Evolutionary conservation across 805 yeast species (phyloP), one percentile per base, ranked within the genome.

Genomic region (Saturnispora diversa): DNA sequence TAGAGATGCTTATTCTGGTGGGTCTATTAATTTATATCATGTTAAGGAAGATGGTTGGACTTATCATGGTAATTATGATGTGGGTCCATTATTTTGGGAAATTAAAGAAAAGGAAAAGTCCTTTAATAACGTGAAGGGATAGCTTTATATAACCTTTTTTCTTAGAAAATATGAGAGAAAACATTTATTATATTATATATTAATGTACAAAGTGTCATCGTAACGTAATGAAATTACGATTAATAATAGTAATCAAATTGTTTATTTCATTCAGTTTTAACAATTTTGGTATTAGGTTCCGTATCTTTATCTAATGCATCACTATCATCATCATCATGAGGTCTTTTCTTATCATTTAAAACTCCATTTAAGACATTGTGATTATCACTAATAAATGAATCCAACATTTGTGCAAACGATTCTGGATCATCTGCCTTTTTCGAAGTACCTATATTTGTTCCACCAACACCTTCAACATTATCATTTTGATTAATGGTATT

Each of bases 1-100:
- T 60, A 83, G 98, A 74, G 98, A 92, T 63, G 98, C 97, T 5
- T 92, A 70, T 64, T 86, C 96, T 44, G 98, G 98, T 71, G 97
- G 97, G 52, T 84, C 96, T 2, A 77, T 90, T 49, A 92, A 92
- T 61, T 68, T 92, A 54, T 92, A 79, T 62, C 97, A 92, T 59
- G 90, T 92, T 44, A 81, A 92, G 23, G 96, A 87, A 65, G 60
- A 75, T 39, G 98, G 98, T 37, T 92, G 98, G 98, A 74, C 74
- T 27, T 92, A 75, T 68, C 97, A 92, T 58, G 98, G 98, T 50
- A 92, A 92, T 62, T 80, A 80, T 64, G 88, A 88, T 59, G 95
- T 87, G 49, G 95, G 94, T 45, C 77, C 83, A 33, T 70, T 84
- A 42, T 84, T 92, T 68, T 90, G 95, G 90, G 90, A 84, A 55